phyloP scores from a whole-genome alignment of 306 rosid species.

The Vigna radiata region DNA sequence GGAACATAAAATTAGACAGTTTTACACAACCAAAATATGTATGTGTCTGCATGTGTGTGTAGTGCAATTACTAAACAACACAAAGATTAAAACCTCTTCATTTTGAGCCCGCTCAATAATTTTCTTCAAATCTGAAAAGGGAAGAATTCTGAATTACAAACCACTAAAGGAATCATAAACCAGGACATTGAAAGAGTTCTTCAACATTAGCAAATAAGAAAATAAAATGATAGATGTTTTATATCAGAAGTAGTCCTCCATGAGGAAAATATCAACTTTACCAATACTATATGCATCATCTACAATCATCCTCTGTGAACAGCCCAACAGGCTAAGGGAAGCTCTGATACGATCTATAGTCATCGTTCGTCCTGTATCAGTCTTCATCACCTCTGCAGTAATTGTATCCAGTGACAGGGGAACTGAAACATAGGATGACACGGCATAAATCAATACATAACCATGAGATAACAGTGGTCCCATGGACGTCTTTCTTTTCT shows the following conservation, averaged over 20 bases:
- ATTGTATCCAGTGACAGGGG: slow-evolving; percentile 66
- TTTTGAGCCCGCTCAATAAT: slow-evolving; percentile 70
- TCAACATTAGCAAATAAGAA: slow-evolving; percentile 26
- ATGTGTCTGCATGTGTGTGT: not conserved
- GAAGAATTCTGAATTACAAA: slow-evolving; percentile 35
- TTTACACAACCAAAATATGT: slow-evolving; percentile 1
- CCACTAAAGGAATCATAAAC: slow-evolving; percentile 17
- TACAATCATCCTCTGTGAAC: slow-evolving; percentile 47
- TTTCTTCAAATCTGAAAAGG: slow-evolving; percentile 72
- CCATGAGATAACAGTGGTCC: slow-evolving; percentile 1
- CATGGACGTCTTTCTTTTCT: no score
- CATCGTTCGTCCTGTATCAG: slow-evolving; percentile 70
- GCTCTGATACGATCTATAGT: slow-evolving; percentile 74
- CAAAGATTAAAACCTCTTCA: slow-evolving; percentile 71
- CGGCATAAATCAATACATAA: slow-evolving; percentile 27
- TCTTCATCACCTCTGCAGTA: slow-evolving; percentile 77
- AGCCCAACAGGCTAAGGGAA: slow-evolving; percentile 69
- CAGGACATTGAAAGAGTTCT: slow-evolving; percentile 23
- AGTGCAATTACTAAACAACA: slow-evolving; percentile 1
- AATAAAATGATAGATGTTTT: not conserved
- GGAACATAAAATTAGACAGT: slow-evolving; percentile 40
- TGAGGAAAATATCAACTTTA: slow-evolving; percentile 42
- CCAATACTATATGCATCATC: slow-evolving; percentile 70
- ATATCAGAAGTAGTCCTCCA: slow-evolving; percentile 16
- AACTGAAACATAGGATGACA: slow-evolving; percentile 60